These are phyloP conservation scores for Malus sieversii DNA, from an alignment of 306 rosid genomes.

Conservation along the genomic window DNA sequence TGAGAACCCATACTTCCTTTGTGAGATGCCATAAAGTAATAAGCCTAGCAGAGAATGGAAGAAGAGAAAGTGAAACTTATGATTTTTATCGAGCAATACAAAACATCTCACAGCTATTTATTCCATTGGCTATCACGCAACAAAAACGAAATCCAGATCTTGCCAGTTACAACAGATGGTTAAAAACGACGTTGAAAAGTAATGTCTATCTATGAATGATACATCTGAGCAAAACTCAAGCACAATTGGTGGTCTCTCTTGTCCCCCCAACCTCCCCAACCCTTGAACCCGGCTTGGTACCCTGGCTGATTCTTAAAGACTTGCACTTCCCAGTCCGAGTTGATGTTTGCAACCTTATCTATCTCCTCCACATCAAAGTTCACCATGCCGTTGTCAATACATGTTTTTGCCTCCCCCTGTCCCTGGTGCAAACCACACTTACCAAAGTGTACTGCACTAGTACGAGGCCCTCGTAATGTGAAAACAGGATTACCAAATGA, in stretches of 20 bases:
- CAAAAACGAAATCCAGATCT: slow-evolving; percentile 18
- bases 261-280: slow-evolving; percentile 99
- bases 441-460: slow-evolving; percentile 92
- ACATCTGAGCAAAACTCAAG: slow-evolving; percentile 66
- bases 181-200: slow-evolving; percentile 2
- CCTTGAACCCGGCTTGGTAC: slow-evolving; percentile 84
- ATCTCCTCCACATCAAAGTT: slow-evolving; percentile 40
- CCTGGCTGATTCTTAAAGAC: slow-evolving; percentile 61
- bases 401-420: slow-evolving; percentile 56
- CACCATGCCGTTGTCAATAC: slow-evolving; percentile 66
- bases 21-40: not conserved
- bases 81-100: not conserved
- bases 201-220: slow-evolving; percentile 27
- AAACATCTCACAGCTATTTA: not conserved
- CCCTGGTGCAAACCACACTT: slow-evolving; percentile 98
- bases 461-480: slow-evolving; percentile 73
- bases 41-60: not conserved
- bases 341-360: slow-evolving; percentile 65
- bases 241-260: slow-evolving; percentile 71
- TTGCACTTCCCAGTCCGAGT: slow-evolving; percentile 60
- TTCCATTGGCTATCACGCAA: slow-evolving; percentile 6
- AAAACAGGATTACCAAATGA: slow-evolving; percentile 85
- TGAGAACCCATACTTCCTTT: not conserved
- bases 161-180: slow-evolving; percentile 11
- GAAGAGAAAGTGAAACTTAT: not conserved